Evolutionary conservation across 2,329 filamentous ascomycete genomes (phyloP), one percentile per base, ranked within the genome.

Genomic region (Leptographium flavum): DNA sequence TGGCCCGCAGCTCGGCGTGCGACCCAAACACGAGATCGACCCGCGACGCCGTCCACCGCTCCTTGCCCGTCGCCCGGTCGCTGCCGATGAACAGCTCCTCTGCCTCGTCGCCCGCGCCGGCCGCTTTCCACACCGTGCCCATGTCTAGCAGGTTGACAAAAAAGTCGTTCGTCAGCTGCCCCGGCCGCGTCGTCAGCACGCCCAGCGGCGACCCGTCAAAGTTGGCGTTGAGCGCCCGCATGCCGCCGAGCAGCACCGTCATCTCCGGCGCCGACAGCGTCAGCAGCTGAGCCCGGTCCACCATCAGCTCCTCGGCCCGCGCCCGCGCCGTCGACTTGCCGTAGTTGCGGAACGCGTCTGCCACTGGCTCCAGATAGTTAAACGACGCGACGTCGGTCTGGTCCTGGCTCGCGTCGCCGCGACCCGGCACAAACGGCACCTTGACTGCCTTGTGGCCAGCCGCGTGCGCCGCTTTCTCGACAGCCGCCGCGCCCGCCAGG

Each of bases 281-380:
- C 15, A 88, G 74, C 19, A 83, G 74, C 50, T 83, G 68, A 2
- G 83, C 83, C 51, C 69, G 71, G 71, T 88, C 83, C 42, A 88
- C 69, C 19, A 87, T 72, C 57, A 76, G 70, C 55, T 83, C 73
- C 65, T 88, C 83, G 7, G 76, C 71, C 53, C 69, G 70, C 28
- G 78, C 79, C 36, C 78, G 76, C 1, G 62, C 49, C 3, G 70
- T 77, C 2, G 73, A 73, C 52, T 73, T 68, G 56, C 81, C 82
- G 58, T 83, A 87, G 72, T 83, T 87, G 58, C 83, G 81, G 81
- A 88, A 87, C 6, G 80, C 81, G 51, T 88, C 83, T n/a, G 71
- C 73, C 27, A 66, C 53, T 1, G 83, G 82, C 67, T 86, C 74
- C 25, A 88, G 73, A 63, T 81, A 69, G 47, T 58, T 59, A 57